These are phyloP conservation scores for Breynia disticha DNA, from an alignment of 441 rosid species.

Conservation along the genomic window DNA sequence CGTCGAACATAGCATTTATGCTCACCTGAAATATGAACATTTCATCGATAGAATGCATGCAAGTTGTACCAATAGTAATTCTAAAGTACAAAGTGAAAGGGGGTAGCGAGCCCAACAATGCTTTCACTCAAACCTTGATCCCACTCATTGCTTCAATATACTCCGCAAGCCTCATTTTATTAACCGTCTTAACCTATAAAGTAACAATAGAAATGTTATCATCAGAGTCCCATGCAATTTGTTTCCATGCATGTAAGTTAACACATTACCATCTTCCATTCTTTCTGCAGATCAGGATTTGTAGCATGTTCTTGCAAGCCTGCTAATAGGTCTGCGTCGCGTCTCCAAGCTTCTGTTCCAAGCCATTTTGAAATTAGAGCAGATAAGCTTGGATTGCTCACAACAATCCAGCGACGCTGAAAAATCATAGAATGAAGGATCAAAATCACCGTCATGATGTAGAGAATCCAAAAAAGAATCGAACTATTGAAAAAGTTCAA, in stretches of 20 bases:
- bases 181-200: slow-evolving; percentile 37
- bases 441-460: background rate
- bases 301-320: slow-evolving; percentile 37
- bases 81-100: background rate
- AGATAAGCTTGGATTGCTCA: slow-evolving; percentile 26
- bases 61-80: slow-evolving; percentile 6
- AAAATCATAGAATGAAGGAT: slow-evolving; percentile 1
- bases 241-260: slow-evolving; percentile 14
- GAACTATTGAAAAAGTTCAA: too few species aligned
- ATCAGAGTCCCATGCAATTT: background rate
- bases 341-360: slow-evolving; percentile 28
- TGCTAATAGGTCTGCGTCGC: slow-evolving; percentile 36
- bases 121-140: slow-evolving; percentile 31
- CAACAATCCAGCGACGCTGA: slow-evolving; percentile 30
- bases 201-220: slow-evolving; percentile 2
- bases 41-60: slow-evolving; percentile 4
- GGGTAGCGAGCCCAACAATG: slow-evolving; percentile 7
- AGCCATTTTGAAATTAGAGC: slow-evolving; percentile 27
- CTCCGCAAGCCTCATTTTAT: slow-evolving; percentile 48
- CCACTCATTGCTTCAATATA: slow-evolving; percentile 52
- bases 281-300: slow-evolving; percentile 28
- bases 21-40: slow-evolving; percentile 29
- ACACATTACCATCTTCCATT: slow-evolving; percentile 38
- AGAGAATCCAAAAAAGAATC: too few species aligned
- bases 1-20: slow-evolving; percentile 46